Base-by-base conservation (phyloP, 441 rosid species). In the Macaranga tanarius region DNA sequence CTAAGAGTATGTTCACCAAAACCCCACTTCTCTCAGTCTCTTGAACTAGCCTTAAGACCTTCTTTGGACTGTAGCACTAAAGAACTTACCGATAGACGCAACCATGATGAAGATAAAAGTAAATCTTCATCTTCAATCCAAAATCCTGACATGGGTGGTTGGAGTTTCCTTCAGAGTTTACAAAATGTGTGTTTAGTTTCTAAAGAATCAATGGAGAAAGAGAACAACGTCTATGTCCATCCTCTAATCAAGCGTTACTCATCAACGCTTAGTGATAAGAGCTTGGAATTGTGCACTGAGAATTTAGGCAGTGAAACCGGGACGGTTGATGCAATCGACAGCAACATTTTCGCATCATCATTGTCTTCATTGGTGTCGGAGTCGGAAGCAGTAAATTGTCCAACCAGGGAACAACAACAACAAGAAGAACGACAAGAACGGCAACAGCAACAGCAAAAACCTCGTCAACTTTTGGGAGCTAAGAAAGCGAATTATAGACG, bases 201-300 rank as follows among this genome's bases (percentile, higher is more conserved):
- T 52, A 73, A 77, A 48, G 73, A 74, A 73, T 11, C 55, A 15
- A 40, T 31, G 7, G 78, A 83, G 69, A 74, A 82, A 31, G 79
- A 76, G 38, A 61, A 70, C 7, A 77, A 62, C 54, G 28, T 70
- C 5, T 92, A 88, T 68, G 85, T 79, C 73, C 92, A 82, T 62
- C 86, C 87, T 31, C 56, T 78, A 54, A 70, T 66, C n/a, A 83
- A 70, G 67, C 87, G 88, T 63, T 82, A 88, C 19, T 72, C 82
- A 54, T 83, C 86, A 17, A 69, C 70, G 44, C 87, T 93, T 9
- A 91, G 95, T 40, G 85, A 85, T 52, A 88, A 81, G 81, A 90
- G 97, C 84, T 73, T 93, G 85, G 87, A 88, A 77, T 69, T 93
- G 25, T 93, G 96, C 73, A 93, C 98, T 12, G 97, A 93, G 73